phyloP scores from a whole-genome alignment of 495 filamentous ascomycete species.

The Hypomontagnella monticulosa region DNA sequence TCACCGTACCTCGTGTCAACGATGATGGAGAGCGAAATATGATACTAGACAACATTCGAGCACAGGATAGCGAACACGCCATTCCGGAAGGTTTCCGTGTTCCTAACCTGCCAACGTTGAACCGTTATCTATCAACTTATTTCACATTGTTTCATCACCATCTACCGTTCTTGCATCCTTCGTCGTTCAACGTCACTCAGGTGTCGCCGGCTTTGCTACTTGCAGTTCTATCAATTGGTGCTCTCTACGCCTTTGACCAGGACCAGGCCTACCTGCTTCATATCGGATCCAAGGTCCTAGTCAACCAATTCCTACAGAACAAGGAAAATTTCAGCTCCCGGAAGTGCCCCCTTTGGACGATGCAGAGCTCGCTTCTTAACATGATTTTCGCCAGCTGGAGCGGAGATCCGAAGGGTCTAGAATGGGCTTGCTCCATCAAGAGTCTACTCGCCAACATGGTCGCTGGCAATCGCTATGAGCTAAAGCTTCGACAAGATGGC shows the following conservation, averaged over 20 bases:
- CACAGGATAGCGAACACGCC: conserved; percentile 79
- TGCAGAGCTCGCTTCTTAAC: conserved; percentile 95
- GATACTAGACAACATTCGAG: conserved; percentile 85
- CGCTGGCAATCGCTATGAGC: conserved; percentile 93
- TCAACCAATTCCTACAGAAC: conserved; percentile 96
- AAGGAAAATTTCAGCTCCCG: conserved; percentile 99
- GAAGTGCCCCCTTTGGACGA: conserved; percentile 96
- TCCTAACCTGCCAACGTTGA: conserved; percentile 78
- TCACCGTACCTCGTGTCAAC: conserved; percentile 72
- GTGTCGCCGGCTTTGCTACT: conserved; percentile 84
- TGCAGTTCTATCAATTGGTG: conserved; percentile 93
- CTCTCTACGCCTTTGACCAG: conserved; percentile 95
- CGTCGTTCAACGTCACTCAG: conserved; percentile 83
- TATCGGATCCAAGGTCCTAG: conserved; percentile 94
- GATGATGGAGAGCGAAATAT: conserved; percentile 83
- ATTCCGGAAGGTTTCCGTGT: conserved; percentile 90
- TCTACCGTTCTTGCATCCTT: conserved; percentile 93
- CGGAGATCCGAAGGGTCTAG: conserved; percentile 94
- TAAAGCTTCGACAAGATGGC: conserved; percentile 89
- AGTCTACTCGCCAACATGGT: conserved; percentile 98
- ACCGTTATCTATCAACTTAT: conserved; percentile 92
- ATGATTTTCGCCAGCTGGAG: conserved; percentile 99
- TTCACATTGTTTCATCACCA: conserved; percentile 98
- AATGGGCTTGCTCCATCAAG: conserved; percentile 99
- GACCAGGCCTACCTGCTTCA: conserved; percentile 96